phyloP scores from a whole-genome alignment of 495 filamentous ascomycete genomes.

The Penicillium herquei region DNA sequence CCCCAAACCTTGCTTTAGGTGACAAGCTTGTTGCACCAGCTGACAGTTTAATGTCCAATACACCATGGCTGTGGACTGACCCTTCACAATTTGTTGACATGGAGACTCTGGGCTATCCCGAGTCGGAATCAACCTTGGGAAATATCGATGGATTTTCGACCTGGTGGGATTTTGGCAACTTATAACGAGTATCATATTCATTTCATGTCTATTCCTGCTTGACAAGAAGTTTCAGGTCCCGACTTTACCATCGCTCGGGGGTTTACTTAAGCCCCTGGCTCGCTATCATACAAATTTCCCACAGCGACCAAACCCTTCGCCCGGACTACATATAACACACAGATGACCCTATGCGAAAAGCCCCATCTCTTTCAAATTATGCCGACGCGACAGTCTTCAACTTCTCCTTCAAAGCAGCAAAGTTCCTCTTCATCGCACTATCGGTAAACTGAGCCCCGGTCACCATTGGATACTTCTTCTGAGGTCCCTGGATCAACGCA shows the following conservation, averaged over 20 bases:
- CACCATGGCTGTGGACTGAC: slow-evolving; percentile 49
- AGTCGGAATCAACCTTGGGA: slow-evolving; percentile 30
- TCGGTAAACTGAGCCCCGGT: slow-evolving; percentile 58
- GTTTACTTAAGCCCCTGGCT: background rate
- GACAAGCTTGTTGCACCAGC: slow-evolving; percentile 39
- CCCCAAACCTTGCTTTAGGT: slow-evolving; percentile 20
- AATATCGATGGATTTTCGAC: slow-evolving; percentile 39
- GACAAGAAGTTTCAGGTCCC: slow-evolving; percentile 17
- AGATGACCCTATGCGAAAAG: slow-evolving; percentile 15
- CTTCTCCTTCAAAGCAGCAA: slow-evolving; percentile 39
- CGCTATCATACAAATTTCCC: background rate
- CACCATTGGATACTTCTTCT: slow-evolving; percentile 59
- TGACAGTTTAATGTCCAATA: slow-evolving; percentile 46
- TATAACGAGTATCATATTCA: slow-evolving; percentile 32
- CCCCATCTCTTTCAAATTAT: slow-evolving; percentile 1
- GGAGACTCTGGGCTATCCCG: slow-evolving; percentile 37
- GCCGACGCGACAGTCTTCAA: slow-evolving; percentile 14
- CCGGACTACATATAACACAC: slow-evolving; percentile 10
- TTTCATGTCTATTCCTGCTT: slow-evolving; percentile 21
- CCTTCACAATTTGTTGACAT: slow-evolving; percentile 40
- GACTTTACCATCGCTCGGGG: background rate
- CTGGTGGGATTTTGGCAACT: slow-evolving; percentile 47
- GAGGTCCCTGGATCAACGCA: slow-evolving; percentile 57
- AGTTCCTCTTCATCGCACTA: slow-evolving; percentile 60
- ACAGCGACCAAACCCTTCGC: background rate